Percentiles rank a stretch among this genome's conserved stretches.
phyloP scores from a whole-genome alignment of 441 rosid genomes.

The Aquilaria agallochum region DNA sequence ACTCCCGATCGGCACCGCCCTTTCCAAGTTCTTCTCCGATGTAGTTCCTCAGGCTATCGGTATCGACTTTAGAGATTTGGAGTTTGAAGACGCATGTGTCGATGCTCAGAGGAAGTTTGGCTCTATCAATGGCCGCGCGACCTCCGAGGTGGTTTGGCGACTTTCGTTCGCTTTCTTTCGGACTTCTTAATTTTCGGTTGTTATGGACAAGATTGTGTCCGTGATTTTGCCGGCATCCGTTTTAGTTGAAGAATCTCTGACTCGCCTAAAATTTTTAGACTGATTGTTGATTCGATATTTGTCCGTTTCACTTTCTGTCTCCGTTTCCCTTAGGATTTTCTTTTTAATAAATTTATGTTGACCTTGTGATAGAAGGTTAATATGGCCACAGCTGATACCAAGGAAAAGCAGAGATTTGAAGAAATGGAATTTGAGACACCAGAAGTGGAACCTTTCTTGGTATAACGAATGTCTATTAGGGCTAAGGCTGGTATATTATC shows the following conservation, averaged over 20 bases:
- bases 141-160: constrained; percentile 19
- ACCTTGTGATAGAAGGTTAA: constrained; percentile 35
- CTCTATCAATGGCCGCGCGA: constrained; percentile 9
- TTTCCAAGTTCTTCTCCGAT: constrained; percentile 52
- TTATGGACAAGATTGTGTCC: too few relatives aligned
- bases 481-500: background rate
- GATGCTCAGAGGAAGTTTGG: constrained; percentile 13
- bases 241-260: too few relatives aligned
- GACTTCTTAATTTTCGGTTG: background rate
- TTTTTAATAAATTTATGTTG: constrained; percentile 12
- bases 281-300: too few relatives aligned
- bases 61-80: constrained; percentile 25
- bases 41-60: constrained; percentile 47
- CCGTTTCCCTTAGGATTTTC: constrained; percentile 3
- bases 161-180: constrained; percentile 1
- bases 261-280: too few relatives aligned
- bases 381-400: constrained; percentile 24
- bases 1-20: constrained; percentile 46
- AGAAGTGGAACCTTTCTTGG: constrained; percentile 51
- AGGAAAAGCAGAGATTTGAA: constrained; percentile 21
- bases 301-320: background rate
- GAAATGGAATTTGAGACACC: constrained; percentile 59
- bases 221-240: too few relatives aligned
- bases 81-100: constrained; percentile 10
- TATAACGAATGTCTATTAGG: constrained; percentile 21